A percentile compares a stretch with the other conserved stretches of the same genome.
phyloP scores from a whole-genome alignment of 1,284 basidiomycete species.

The Athelia sp. region DNA sequence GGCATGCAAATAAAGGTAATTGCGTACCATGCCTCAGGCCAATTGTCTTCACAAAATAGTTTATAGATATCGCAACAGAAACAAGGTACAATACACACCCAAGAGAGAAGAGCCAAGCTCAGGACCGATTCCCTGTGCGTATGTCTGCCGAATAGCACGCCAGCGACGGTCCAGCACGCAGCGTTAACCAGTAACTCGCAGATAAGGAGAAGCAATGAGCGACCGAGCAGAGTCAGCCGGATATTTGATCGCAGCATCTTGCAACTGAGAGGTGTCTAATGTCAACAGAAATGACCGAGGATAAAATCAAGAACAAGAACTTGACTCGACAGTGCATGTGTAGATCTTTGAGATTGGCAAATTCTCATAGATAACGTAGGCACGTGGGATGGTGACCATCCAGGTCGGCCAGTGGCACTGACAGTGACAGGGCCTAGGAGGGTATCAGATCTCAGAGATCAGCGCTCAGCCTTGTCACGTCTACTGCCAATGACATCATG shows the following conservation, averaged over 20 bases:
- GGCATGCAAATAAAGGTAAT: neutral
- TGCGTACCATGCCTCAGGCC: slow-evolving; percentile 71
- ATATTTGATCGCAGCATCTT: no score
- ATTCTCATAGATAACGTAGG: no score
- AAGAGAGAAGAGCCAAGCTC: slow-evolving; percentile 74
- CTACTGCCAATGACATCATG: no score
- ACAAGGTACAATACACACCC: slow-evolving; percentile 45
- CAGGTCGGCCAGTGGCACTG: no score
- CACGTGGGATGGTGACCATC: no score
- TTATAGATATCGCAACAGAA: neutral
- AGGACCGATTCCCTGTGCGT: slow-evolving; percentile 51
- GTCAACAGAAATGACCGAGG: no score
- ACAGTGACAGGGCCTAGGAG: no score
- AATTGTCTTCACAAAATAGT: slow-evolving; percentile 51
- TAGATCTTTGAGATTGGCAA: no score
- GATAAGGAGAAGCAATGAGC: slow-evolving; percentile 58
- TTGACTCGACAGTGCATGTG: no score
- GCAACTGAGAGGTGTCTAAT: neutral
- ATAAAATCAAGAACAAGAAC: no score
- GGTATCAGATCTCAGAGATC: no score
- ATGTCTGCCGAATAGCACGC: slow-evolving; percentile 54
- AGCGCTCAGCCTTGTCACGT: no score
- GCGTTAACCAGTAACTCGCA: slow-evolving; percentile 62
- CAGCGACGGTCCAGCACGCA: slow-evolving; percentile 69
- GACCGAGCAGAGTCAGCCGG: slow-evolving; percentile 67